Evolutionary conservation across 176 grass and related monocot genomes (phyloP), one percentile per base, ranked within the genome.

Genomic region (Cenchrus purpureus): DNA sequence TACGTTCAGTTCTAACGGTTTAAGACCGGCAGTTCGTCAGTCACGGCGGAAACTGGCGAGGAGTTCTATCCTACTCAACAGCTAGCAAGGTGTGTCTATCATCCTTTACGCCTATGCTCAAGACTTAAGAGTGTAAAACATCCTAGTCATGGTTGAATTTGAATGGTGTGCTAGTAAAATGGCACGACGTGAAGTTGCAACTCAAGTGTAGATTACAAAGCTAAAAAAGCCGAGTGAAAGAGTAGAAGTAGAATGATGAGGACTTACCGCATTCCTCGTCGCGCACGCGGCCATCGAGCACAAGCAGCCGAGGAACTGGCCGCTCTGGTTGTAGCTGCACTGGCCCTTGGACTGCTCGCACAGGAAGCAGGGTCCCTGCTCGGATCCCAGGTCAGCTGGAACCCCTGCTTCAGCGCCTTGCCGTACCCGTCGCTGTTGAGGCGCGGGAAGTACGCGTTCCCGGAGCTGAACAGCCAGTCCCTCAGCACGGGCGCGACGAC

Each of bases 331-430:
- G 87, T 85, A 92, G 69, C 84, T 74, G 80, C 89, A 87, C 84
- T 83, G 89, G 0, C 84, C 89, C 0, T 5, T 0, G 68, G 74
- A 79, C 0, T 5, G 0, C 79, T 90, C 89, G 61, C 84, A 89
- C 0, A 1, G 0, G 20, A 6, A 44, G 74, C 91, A 92, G 0
- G 28, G 16, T 3, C 80, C 0, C 12, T 10, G 60, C 54, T 88
- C 0, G 87, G 84, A 28, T 92, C 73, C 91, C 91, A 92, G 4
- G 12, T 78, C 17, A 92, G 16, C 34, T 80, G 91, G 84, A 92
- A 90, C 54, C 91, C 91, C 12, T 10, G 14, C 1, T 49, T 84
- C 16, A 92, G 60, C 79, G 79, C 15, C 1, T 8, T 1, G 11
- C 79, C 76, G 46, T 87, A 87, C 2, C 70, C 84, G 20, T 76